These are phyloP conservation scores for Coix lacrymajobi DNA, from an alignment of 176 grass and related monocot species.

Conservation along the genomic window DNA sequence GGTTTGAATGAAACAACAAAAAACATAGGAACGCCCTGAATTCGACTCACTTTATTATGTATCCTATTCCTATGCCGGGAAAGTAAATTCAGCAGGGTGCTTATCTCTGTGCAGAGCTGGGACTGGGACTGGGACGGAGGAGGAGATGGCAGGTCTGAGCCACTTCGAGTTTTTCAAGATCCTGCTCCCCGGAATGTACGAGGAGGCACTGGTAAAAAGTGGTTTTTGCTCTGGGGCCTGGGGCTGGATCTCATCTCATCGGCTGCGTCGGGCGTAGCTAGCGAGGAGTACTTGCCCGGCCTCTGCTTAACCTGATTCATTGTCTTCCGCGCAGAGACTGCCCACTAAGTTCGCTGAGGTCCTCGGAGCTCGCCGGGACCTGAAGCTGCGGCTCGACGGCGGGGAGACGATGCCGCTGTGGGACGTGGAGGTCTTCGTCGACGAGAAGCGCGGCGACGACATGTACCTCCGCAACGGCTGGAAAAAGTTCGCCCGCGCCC, in stretches of 20 bases:
- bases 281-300: not conserved
- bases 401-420: not conserved
- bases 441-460: not conserved
- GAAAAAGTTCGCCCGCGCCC: constrained; percentile 17
- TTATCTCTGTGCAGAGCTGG: not conserved
- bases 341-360: constrained; percentile 5
- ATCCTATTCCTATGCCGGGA: not conserved
- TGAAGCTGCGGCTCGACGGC: constrained; percentile 24
- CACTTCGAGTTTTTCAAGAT: constrained; percentile 38
- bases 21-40: not conserved
- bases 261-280: too few relatives aligned
- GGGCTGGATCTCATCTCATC: not conserved
- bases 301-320: not conserved
- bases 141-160: not conserved
- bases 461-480: constrained; percentile 20
- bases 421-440: constrained; percentile 16
- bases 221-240: not conserved
- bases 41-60: not conserved
- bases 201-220: not conserved
- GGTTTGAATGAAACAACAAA: not conserved
- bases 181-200: constrained; percentile 1
- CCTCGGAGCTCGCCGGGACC: not conserved
- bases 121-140: not conserved
- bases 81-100: too few relatives aligned
- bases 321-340: constrained; percentile 16